Evolutionary conservation across 2,329 filamentous ascomycete species (phyloP).

Genomic region (Colletotrichum gloeosporioides): DNA sequence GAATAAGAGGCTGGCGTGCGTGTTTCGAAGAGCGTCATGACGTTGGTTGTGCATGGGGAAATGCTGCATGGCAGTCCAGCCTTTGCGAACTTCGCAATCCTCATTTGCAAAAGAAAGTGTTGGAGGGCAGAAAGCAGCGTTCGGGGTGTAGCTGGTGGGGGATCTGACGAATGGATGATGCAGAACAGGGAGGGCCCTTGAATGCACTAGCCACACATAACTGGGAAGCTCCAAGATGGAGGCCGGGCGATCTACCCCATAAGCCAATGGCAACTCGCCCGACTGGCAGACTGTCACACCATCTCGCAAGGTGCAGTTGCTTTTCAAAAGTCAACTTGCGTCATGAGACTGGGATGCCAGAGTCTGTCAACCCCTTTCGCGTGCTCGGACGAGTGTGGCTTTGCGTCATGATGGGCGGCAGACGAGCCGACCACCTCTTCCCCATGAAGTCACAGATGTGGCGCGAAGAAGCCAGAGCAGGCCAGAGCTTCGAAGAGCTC

Average conservation of each 20-base stretch:
- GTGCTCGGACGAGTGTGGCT: constrained; percentile 24
- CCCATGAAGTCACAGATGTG: constrained; percentile 23
- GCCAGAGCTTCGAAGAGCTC: constrained; percentile 14
- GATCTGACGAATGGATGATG: constrained; percentile 23
- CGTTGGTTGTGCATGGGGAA: constrained; percentile 7
- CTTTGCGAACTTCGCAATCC: constrained; percentile 10
- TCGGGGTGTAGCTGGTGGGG: constrained; percentile 9
- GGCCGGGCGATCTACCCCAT: constrained; percentile 36
- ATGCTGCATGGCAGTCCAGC: background rate
- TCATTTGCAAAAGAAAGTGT: constrained; percentile 17
- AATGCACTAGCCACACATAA: constrained; percentile 18
- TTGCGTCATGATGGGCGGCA: constrained; percentile 25
- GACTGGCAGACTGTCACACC: constrained; percentile 19
- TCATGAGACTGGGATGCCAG: constrained; percentile 20
- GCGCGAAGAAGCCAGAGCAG: constrained; percentile 21
- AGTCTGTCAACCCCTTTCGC: constrained; percentile 3
- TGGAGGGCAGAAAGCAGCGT: background rate
- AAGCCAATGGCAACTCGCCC: constrained; percentile 17
- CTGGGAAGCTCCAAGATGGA: constrained; percentile 14
- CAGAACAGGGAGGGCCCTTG: constrained; percentile 17
- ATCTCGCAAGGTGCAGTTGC: constrained; percentile 13
- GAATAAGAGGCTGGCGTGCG: background rate
- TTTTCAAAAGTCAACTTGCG: constrained; percentile 19
- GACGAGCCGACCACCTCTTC: background rate
- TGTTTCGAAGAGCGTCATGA: constrained; percentile 21